Evolutionary conservation across 306 rosid genomes (phyloP), one percentile per base, ranked within the genome.

Genomic region (Vigna radiata): DNA sequence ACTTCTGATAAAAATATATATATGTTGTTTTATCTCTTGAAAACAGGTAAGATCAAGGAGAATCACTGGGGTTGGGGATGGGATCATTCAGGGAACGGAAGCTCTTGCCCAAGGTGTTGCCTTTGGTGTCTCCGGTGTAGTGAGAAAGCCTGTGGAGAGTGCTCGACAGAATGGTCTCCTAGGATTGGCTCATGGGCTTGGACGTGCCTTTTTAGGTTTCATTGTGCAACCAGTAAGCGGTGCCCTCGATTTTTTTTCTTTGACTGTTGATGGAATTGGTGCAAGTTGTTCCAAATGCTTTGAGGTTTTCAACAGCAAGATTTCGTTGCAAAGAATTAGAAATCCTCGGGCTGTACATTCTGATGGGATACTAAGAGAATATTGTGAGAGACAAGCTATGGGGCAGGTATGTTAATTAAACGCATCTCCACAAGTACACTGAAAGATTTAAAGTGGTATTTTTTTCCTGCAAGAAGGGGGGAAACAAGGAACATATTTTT

Each of bases 101-200:
- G 99, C 99, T 73, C 82, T 95, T 83, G 90, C 97, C 59, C 99
- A 95, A 85, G 97, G 99, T 79, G 79, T 95, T 86, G 99, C 97
- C 75, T 95, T 95, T 82, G 99, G 99, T 72, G 88, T 95, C 67
- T 87, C 99, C 56, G 97, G 99, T 17, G 92, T 95, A 54, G 90
- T 95, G 76, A 92, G 93, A 73, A 95, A 89, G 89, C 99, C 99
- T 44, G 88, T 95, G 52, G 97, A 90, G 88, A 92, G 97, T 83
- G 96, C 93, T 18, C 87, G 96, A 76, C 87, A 95, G 89, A 86
- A 91, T 88, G 99, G 99, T 85, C 83, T 95, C 52, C 83, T 91
- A 78, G 97, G 99, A 79, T 77, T 95, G 72, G 92, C 97, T 79
- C 94, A 89, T 81, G 99, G 99, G 61, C 86, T 95, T 82, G 99